These are phyloP conservation scores for Nemania sp. DNA, from an alignment of 2,329 filamentous ascomycete species.

Conservation along the genomic window DNA sequence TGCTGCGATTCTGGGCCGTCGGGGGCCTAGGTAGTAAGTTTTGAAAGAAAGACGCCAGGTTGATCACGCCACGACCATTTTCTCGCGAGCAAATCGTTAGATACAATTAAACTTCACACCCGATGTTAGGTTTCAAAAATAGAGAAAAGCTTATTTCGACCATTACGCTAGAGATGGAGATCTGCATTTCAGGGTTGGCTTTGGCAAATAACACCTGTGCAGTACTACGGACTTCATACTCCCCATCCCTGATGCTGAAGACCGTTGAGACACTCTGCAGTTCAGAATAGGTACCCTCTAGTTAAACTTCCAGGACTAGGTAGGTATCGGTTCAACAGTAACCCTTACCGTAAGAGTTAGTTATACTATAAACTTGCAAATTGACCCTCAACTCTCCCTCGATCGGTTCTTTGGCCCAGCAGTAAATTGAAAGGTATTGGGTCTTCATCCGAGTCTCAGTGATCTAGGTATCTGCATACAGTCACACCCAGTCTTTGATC, in stretches of 20 bases:
- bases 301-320: too few relatives aligned
- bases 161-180: background rate
- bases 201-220: too few relatives aligned
- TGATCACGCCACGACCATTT: slow-evolving; percentile 1
- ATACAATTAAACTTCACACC: background rate
- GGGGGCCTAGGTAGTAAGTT: background rate
- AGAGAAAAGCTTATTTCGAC: slow-evolving; percentile 7
- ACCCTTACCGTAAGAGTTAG: too few relatives aligned
- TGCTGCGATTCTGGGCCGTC: background rate
- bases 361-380: too few relatives aligned
- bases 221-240: too few relatives aligned
- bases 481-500: background rate
- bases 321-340: too few relatives aligned
- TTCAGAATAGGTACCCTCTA: too few relatives aligned
- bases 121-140: background rate
- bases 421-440: background rate
- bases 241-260: too few relatives aligned
- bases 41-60: background rate
- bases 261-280: too few relatives aligned
- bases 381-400: background rate
- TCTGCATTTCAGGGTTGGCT: background rate
- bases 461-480: too few relatives aligned
- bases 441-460: background rate
- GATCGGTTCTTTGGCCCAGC: background rate
- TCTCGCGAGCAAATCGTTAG: background rate